phyloP scores from a whole-genome alignment of 257 asterid species.

The Penstemon barbatus region DNA sequence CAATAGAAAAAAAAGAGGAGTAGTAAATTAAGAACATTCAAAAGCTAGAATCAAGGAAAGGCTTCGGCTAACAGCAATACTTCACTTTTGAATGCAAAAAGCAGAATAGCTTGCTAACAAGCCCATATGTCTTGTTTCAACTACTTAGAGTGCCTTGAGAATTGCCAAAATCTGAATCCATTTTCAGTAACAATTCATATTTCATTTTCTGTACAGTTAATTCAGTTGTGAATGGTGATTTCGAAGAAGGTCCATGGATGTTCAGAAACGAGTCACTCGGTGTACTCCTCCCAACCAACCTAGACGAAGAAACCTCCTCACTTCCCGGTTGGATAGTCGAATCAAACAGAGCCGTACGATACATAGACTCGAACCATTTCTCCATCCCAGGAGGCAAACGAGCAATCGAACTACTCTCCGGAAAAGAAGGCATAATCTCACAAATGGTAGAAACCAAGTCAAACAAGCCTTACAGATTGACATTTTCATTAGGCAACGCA shows the following conservation, averaged over 20 bases:
- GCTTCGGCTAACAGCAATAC: too few species aligned
- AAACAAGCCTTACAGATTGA: conserved; percentile 55
- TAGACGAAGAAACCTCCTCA: conserved; percentile 79
- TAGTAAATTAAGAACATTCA: too few species aligned
- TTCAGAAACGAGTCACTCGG: conserved; percentile 84
- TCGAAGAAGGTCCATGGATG: conserved; percentile 98
- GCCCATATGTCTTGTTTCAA: background rate
- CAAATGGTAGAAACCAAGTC: conserved; percentile 91
- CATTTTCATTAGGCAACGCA: conserved; percentile 80
- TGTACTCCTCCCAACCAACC: conserved; percentile 87
- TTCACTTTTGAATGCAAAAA: too few species aligned
- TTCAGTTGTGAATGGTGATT: conserved; percentile 84
- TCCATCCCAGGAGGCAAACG: conserved; percentile 83
- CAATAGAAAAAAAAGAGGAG: too few species aligned
- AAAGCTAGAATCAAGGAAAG: too few species aligned
- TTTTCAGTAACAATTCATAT: background rate
- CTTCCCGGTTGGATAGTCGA: conserved; percentile 98
- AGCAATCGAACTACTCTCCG: conserved; percentile 78
- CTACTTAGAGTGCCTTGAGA: background rate
- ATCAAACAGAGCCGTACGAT: conserved; percentile 90
- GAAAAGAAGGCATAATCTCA: conserved; percentile 91
- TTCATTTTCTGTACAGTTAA: conserved; percentile 46
- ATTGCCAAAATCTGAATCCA: background rate
- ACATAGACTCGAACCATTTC: conserved; percentile 75
- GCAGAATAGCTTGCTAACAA: too few species aligned